Base-by-base conservation (phyloP, 371 early-diverging fungal species). In the Mucor plumbeus region DNA sequence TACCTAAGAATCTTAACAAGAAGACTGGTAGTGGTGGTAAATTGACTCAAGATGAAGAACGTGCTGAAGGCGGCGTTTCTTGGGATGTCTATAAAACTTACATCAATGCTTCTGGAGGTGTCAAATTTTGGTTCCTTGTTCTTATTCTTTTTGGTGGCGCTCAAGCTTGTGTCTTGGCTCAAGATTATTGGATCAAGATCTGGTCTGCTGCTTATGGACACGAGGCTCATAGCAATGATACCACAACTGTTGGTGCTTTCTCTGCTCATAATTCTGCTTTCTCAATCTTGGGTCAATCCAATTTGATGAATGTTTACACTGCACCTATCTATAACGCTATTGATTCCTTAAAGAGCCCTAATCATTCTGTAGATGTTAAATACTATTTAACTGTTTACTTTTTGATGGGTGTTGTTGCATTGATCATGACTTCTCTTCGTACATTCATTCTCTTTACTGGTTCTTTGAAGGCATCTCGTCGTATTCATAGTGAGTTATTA, bases 131-230 rank as follows among this genome's bases (percentile, higher is more conserved):
- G 84, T 34, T 85, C 4, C 60, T 74, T 15, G 62, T 87, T 5
- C 57, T 85, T 1, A 21, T 87, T 10, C 58, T 91, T 19, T 84
- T 90, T 62, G 70, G 85, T 39, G 43, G 82, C 9, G 73, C 82
- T 19, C 86, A 90, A 63, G 67, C 72, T 5, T 65, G 83, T 11
- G 72, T 81, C 26, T 58, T 91, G 21, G 79, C 80, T 17, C 83
- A 85, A 60, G 91, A 90, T 69, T 85, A 85, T 59, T 91, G 88
- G 83, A 77, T 91, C 65, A 84, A 87, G 59, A 79, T 85, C 26
- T 87, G 86, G 82, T 78, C 89, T 50, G 73, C 74, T 55, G 77
- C 83, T 4, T 71, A 78, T 40, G 62, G 66, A 34, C 43, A 64
- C 13, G 36, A 62, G 17, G 33, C 48, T 50, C 9, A 55, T 13